These are phyloP conservation scores for Thuja plicata DNA, from an alignment of 83 land plant genomes.

Conservation along the genomic window DNA sequence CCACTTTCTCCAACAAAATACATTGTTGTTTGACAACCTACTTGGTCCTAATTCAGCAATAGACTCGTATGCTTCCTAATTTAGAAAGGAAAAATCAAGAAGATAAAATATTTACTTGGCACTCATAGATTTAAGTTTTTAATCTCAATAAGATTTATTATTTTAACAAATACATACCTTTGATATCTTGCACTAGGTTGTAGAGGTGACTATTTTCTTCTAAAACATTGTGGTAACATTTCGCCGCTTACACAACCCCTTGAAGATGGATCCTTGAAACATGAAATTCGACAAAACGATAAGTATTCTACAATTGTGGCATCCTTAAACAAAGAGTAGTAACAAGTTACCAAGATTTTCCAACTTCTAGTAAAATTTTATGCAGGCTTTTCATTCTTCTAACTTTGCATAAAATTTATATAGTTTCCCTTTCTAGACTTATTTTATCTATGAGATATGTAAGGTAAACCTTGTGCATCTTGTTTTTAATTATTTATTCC, in stretches of 20 bases:
- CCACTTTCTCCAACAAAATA: constrained; percentile 68
- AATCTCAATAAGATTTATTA: background rate
- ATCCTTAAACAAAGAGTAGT: no score
- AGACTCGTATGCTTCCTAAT: constrained; percentile 44
- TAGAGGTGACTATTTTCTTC: constrained; percentile 62
- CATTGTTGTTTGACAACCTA: constrained; percentile 30
- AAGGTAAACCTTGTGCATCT: no score
- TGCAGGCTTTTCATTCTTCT: no score
- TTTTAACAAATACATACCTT: constrained; percentile 30
- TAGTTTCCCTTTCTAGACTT: background rate
- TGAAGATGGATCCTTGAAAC: constrained; percentile 14
- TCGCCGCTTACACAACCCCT: constrained; percentile 39
- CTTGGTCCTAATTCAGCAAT: constrained; percentile 57
- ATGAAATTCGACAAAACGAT: no score
- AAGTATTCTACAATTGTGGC: no score
- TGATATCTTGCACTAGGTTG: constrained; percentile 74
- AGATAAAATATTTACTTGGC: background rate
- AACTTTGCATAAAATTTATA: no score
- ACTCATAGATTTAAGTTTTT: background rate
- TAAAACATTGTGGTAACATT: constrained; percentile 60
- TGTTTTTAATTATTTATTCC: no score
- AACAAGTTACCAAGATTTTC: no score
- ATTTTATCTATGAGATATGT: no score
- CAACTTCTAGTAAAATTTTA: no score
- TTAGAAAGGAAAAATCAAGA: background rate